Base-by-base conservation (phyloP, 2,329 filamentous ascomycete species). In the Colletotrichum tofieldiae region DNA sequence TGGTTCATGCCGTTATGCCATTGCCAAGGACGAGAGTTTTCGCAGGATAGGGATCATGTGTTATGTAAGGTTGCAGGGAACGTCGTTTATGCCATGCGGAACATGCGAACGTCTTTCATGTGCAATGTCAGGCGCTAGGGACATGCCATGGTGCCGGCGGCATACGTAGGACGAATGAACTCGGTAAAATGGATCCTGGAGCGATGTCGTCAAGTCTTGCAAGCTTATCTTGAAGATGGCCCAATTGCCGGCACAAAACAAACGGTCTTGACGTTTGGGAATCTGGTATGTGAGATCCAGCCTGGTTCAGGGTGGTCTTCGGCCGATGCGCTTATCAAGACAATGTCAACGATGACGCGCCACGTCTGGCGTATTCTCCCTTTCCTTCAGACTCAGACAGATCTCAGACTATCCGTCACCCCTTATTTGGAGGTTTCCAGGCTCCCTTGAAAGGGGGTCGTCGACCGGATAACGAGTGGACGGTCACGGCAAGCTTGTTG, bases 361-460 rank as follows among this genome's bases (percentile, higher is more conserved):
- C 43, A 39, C n/a, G 37, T 43, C 59, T 43, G 49, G 23, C 59
- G n/a, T 47, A 18, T 65, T 47, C 39, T 65, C 41, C 59, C 52
- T 58, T 71, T 67, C 32, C 52, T 32, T 41, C n/a, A 47, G 49
- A 54, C 55, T 56, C 55, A 56, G 64, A 56, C 63, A 67, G 20
- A 51, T 64, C 56, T 71, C 56, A 63, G 43, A 68, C 55, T 61
- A 43, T 37, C 45, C 26, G 39, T 49, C 45, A 52, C 66, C 65
- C 66, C 59, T 65, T 72, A 37, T 60, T 23, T 69, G 37, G 65
- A 37, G 35, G 37, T 55, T n/a, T 64, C 43, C 26, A 2, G 45
- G 59, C 59, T 69, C 69, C 65, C 59, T 72, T 32, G 58, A 63
- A 64, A 72, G 65, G 69, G 69, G 62, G 65, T 61, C 65, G 54